Conservation (phyloP, 805 yeast genomes). For the Ogataea naganishii region DNA sequence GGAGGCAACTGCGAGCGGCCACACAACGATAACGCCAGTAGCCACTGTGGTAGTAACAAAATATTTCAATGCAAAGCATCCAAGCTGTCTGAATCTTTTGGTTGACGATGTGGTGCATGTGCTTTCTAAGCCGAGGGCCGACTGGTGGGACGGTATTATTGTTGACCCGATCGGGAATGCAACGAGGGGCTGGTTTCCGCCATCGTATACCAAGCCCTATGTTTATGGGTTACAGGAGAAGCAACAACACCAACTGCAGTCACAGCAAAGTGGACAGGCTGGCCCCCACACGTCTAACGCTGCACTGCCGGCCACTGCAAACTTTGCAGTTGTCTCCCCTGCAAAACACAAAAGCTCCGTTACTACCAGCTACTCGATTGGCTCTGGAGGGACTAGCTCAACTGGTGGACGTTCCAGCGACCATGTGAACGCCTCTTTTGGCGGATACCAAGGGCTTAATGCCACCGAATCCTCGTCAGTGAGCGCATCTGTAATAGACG, state of each 20-base stretch:
- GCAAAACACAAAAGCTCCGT: constrained; percentile 4
- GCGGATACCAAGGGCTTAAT: not conserved
- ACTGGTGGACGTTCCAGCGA: not conserved
- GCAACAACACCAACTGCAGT: constrained; percentile 23
- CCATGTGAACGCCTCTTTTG: not conserved
- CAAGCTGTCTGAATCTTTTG: constrained; percentile 41
- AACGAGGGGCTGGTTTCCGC: constrained; percentile 83
- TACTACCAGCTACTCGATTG: constrained; percentile 2
- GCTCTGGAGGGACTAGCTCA: constrained; percentile 1
- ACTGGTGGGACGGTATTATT: constrained; percentile 86
- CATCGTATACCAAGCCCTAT: constrained; percentile 38
- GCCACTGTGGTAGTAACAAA: constrained; percentile 54
- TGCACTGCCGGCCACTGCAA: constrained; percentile 7
- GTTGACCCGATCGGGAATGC: constrained; percentile 29
- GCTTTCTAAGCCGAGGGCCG: constrained; percentile 48
- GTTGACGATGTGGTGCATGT: constrained; percentile 71
- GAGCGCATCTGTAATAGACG: too few relatives aligned
- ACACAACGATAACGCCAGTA: constrained; percentile 24
- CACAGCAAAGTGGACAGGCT: too few relatives aligned
- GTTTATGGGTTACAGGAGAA: not conserved
- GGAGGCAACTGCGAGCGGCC: too few relatives aligned
- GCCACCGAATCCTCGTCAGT: too few relatives aligned
- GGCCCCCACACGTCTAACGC: too few relatives aligned
- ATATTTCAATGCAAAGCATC: constrained; percentile 44
- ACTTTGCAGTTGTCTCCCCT: constrained; percentile 4